Conservation (phyloP, 306 rosid species). For the Erythrophleum fordii region DNA sequence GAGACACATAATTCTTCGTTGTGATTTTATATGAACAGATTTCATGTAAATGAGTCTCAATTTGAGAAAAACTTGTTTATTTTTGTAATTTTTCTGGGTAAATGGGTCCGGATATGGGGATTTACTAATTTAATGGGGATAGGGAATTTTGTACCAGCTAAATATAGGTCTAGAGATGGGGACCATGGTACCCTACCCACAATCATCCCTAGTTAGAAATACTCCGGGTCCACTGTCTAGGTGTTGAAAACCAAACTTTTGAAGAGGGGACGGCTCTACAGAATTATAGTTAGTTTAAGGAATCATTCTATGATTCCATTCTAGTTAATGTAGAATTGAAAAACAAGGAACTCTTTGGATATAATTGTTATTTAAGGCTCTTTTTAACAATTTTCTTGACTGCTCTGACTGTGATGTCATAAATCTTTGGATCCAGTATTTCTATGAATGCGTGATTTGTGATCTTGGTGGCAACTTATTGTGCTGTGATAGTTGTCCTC, state of each 20-base stretch:
- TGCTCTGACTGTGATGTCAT: slow-evolving; percentile 38
- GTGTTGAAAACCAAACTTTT: slow-evolving; percentile 27
- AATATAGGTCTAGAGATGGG: background rate
- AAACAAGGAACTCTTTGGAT: background rate
- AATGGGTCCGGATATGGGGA: background rate
- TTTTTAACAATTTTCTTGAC: slow-evolving; percentile 14
- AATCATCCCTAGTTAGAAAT: background rate
- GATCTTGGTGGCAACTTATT: slow-evolving; percentile 97
- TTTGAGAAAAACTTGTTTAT: background rate
- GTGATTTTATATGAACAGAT: background rate
- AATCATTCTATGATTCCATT: background rate
- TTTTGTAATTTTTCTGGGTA: background rate
- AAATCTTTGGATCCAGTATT: slow-evolving; percentile 67
- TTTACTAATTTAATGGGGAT: background rate
- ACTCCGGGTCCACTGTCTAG: background rate
- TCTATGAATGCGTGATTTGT: slow-evolving; percentile 90
- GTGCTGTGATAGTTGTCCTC: slow-evolving; percentile 98
- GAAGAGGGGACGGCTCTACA: slow-evolving; percentile 13
- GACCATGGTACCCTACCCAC: background rate
- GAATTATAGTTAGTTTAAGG: slow-evolving; percentile 1
- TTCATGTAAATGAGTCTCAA: background rate
- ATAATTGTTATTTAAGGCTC: slow-evolving; percentile 11
- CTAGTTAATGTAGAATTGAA: background rate
- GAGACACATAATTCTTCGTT: background rate
- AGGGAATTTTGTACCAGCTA: background rate